A percentile compares a stretch with the other conserved stretches of the same genome.
phyloP scores from a whole-genome alignment of 2,329 filamentous ascomycete genomes.

The Colletotrichum echinochloae region DNA sequence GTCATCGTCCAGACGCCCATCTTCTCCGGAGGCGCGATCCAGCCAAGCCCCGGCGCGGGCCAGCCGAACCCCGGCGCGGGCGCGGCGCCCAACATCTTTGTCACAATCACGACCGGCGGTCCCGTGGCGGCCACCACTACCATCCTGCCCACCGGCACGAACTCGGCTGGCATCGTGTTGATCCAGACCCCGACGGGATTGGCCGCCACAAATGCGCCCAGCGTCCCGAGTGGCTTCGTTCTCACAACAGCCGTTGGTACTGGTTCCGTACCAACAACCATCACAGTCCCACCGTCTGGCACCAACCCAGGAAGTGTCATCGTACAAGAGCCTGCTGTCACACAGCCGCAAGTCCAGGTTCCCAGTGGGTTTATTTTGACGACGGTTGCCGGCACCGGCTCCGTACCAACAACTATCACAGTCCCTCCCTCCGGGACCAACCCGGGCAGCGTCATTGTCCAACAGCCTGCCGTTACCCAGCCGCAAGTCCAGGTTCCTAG shows the following conservation, averaged over 20 bases:
- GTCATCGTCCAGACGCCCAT: slow-evolving; percentile 36
- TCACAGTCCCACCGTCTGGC: slow-evolving; percentile 8
- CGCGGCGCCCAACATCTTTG: slow-evolving; percentile 8
- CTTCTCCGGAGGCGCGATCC: slow-evolving; percentile 13
- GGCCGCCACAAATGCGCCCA: background rate
- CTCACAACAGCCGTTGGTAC: background rate
- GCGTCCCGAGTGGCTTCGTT: slow-evolving; percentile 13
- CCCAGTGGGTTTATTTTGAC: background rate
- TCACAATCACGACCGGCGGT: slow-evolving; percentile 29
- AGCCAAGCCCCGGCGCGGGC: background rate
- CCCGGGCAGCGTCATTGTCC: slow-evolving; percentile 8
- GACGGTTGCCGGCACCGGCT: background rate
- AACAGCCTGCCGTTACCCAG: background rate
- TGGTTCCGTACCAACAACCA: background rate
- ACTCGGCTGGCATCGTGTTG: slow-evolving; percentile 17
- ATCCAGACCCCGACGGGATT: slow-evolving; percentile 29
- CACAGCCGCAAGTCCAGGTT: background rate
- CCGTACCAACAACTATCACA: background rate
- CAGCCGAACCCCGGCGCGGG: background rate
- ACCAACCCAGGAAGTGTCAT: slow-evolving; percentile 12
- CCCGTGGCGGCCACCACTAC: slow-evolving; percentile 23
- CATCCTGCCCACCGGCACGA: slow-evolving; percentile 16
- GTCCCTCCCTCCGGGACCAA: slow-evolving; percentile 10
- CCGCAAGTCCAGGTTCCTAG: background rate
- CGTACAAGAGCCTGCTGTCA: background rate